These are phyloP conservation scores for Groenewaldozyma auringiensis DNA, from an alignment of 1,139 yeast genomes.

Conservation along the genomic window DNA sequence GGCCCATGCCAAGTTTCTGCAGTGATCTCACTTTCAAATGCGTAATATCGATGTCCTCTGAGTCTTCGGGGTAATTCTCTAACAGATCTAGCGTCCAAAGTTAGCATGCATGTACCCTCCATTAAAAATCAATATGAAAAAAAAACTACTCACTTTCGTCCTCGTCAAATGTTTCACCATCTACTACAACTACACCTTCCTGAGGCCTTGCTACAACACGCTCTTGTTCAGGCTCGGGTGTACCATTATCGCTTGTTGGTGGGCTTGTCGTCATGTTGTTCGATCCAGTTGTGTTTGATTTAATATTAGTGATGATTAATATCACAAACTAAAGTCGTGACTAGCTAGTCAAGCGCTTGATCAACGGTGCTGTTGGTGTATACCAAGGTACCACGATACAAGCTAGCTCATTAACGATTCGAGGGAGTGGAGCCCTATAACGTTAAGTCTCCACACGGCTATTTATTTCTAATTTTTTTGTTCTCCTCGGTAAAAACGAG, in stretches of 20 bases:
- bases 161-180: constrained; percentile 21
- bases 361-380: too few species aligned
- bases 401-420: too few species aligned
- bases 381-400: too few species aligned
- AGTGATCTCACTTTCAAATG: constrained; percentile 70
- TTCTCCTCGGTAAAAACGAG: too few species aligned
- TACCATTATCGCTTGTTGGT: background rate
- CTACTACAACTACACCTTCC: constrained; percentile 15
- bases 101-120: background rate
- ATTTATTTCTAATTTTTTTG: too few species aligned
- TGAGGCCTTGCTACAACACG: background rate
- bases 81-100: constrained; percentile 52
- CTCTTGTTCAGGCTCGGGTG: background rate
- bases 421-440: too few species aligned
- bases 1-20: constrained; percentile 52
- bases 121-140: background rate
- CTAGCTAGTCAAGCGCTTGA: too few species aligned
- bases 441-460: too few species aligned
- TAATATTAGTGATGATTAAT: too few species aligned
- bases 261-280: background rate
- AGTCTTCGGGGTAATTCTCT: constrained; percentile 51
- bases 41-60: constrained; percentile 63
- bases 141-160: constrained; percentile 17
- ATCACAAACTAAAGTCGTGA: too few species aligned
- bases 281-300: too few species aligned